Conservation (phyloP, 2,329 filamentous ascomycete species). For the Leptographium lundbergii region DNA sequence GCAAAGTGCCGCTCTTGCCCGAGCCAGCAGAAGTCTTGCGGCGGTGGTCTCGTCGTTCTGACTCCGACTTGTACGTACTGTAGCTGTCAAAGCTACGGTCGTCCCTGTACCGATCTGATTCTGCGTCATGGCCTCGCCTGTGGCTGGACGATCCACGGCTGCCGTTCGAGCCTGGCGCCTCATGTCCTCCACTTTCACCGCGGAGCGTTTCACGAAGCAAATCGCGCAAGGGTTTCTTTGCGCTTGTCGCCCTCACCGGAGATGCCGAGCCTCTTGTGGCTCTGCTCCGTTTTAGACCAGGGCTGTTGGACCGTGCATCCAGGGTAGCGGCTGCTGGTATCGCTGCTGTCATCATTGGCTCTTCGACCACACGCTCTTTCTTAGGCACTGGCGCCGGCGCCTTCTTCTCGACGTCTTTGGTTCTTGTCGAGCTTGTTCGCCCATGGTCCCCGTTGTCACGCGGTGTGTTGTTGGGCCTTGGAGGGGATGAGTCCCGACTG, state of each 20-base stretch:
- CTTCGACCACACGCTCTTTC: constrained; percentile 14
- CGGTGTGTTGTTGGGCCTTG: neutral
- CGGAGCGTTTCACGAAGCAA: constrained; percentile 49
- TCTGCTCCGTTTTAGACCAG: constrained; percentile 39
- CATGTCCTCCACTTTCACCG: constrained; percentile 42
- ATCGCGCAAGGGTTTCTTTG: constrained; percentile 42
- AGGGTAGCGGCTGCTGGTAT: constrained; percentile 10
- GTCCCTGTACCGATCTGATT: neutral
- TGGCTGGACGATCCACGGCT: constrained; percentile 17
- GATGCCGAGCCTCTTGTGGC: constrained; percentile 40
- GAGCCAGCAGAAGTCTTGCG: constrained; percentile 20
- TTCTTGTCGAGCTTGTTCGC: neutral
- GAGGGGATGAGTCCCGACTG: neutral
- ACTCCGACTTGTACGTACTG: constrained; percentile 10
- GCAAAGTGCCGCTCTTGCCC: constrained; percentile 14
- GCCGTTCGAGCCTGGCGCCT: constrained; percentile 33
- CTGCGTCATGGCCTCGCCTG: neutral
- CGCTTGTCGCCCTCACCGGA: constrained; percentile 28
- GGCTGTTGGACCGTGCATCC: neutral
- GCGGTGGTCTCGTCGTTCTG: constrained; percentile 15
- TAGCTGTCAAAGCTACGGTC: neutral
- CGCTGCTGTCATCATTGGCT: constrained; percentile 20
- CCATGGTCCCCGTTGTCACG: constrained; percentile 3
- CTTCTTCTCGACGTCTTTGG: constrained; percentile 1
- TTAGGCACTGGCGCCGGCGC: constrained; percentile 9